phyloP scores from a whole-genome alignment of 805 yeast genomes.

The Grigorovia transvaalensis region DNA sequence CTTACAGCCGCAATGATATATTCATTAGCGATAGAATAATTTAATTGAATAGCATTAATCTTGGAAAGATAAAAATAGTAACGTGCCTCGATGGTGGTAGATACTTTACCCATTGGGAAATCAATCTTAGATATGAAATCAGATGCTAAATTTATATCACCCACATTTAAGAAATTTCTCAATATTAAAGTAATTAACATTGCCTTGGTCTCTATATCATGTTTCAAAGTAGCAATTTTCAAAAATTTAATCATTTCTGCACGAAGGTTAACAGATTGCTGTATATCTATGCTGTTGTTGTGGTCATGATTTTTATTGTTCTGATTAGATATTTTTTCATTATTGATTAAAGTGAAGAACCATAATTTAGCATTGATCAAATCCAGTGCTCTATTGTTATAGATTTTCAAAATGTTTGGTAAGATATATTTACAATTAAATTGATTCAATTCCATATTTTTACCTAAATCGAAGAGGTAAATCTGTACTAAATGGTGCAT shows the following conservation, averaged over 20 bases:
- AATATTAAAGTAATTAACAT: constrained; percentile 74
- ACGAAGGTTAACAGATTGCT: constrained; percentile 33
- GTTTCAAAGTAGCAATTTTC: constrained; percentile 83
- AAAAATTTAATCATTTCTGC: constrained; percentile 61
- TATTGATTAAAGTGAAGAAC: constrained; percentile 78
- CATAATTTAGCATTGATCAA: constrained; percentile 81
- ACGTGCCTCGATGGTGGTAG: constrained; percentile 83
- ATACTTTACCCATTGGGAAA: constrained; percentile 68
- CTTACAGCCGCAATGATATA: constrained; percentile 89
- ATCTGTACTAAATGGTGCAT: constrained; percentile 71
- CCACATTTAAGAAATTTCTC: constrained; percentile 65
- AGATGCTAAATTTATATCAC: constrained; percentile 79
- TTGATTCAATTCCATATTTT: constrained; percentile 37
- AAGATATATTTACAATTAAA: constrained; percentile 45
- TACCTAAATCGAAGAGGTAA: constrained; percentile 54
- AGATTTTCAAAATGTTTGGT: constrained; percentile 40
- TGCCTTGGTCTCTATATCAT: constrained; percentile 87
- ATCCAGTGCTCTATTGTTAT: constrained; percentile 78
- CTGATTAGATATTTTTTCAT: constrained; percentile 39
- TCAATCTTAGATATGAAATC: constrained; percentile 82
- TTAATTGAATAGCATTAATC: constrained; percentile 82
- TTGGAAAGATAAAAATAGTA: constrained; percentile 86
- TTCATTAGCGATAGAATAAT: constrained; percentile 84
- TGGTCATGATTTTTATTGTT: neutral
- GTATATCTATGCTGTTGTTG: neutral